These are phyloP conservation scores for Claviceps purpurea DNA, from an alignment of 2,329 filamentous ascomycete species.

Conservation along the genomic window DNA sequence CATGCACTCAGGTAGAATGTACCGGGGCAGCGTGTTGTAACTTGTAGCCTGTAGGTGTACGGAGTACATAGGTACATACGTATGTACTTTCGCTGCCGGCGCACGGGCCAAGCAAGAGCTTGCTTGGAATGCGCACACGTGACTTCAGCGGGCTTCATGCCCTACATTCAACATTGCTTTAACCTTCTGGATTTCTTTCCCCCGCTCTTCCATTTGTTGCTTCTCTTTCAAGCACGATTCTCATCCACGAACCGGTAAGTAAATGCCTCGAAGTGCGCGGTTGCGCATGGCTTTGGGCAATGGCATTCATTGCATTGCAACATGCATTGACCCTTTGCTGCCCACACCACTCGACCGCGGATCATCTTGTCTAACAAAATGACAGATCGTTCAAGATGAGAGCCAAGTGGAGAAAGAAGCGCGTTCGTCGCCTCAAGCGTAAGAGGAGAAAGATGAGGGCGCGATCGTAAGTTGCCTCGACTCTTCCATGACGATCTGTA, in stretches of 20 bases:
- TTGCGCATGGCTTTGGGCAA: background rate
- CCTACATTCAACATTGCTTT: constrained; percentile 21
- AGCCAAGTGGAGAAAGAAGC: constrained; percentile 99
- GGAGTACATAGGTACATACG: too few species aligned
- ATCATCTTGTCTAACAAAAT: background rate
- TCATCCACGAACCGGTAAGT: constrained; percentile 32
- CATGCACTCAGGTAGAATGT: background rate
- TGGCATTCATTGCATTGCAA: too few species aligned
- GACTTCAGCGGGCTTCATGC: constrained; percentile 22
- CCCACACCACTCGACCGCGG: too few species aligned
- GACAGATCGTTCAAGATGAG: constrained; percentile 47
- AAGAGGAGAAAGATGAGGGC: constrained; percentile 99
- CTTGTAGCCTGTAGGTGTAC: too few species aligned
- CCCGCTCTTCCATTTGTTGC: constrained; percentile 17
- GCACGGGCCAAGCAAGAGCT: background rate
- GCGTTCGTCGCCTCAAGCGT: constrained; percentile 95
- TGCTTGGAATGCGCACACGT: constrained; percentile 15
- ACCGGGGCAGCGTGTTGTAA: background rate
- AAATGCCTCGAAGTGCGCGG: background rate
- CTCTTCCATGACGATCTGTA: background rate
- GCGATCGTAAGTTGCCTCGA: constrained; percentile 61
- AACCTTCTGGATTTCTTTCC: constrained; percentile 17
- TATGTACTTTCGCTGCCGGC: background rate
- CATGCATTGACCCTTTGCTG: background rate
- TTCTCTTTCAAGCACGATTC: constrained; percentile 31